Conservation (phyloP, 768 basidiomycete species). For the Suillus bovinus region DNA sequence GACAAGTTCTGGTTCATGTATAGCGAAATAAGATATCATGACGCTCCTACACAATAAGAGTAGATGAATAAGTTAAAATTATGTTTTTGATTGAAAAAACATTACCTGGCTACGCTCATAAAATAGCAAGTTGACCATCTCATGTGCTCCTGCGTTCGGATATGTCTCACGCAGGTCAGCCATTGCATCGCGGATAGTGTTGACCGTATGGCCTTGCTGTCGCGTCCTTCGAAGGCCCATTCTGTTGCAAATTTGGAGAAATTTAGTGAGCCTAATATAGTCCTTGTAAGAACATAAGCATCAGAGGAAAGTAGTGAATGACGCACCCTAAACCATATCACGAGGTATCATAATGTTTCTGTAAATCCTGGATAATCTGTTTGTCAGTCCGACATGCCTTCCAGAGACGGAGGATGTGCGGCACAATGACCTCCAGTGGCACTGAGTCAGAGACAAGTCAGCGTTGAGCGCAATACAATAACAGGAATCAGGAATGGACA, state of each 20-base stretch:
- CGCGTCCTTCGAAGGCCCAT: slow-evolving; percentile 22
- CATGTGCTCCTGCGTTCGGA: slow-evolving; percentile 28
- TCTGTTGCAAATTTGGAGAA: slow-evolving; percentile 10
- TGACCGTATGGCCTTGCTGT: slow-evolving; percentile 22
- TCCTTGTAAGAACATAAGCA: neutral
- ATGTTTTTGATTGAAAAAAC: too few species aligned
- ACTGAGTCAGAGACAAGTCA: neutral
- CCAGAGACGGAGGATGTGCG: slow-evolving; percentile 1
- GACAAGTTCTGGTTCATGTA: slow-evolving; percentile 25
- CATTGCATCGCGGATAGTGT: slow-evolving; percentile 22
- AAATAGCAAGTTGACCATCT: slow-evolving; percentile 24
- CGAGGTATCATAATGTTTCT: neutral
- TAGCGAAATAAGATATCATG: slow-evolving; percentile 5
- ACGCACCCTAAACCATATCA: slow-evolving; percentile 1
- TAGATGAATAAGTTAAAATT: neutral
- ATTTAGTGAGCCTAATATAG: slow-evolving; percentile 4
- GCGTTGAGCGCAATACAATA: neutral
- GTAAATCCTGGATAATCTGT: neutral
- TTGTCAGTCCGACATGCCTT: neutral
- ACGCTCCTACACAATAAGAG: neutral
- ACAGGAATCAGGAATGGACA: neutral
- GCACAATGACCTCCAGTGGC: neutral
- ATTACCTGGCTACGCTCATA: slow-evolving; percentile 17
- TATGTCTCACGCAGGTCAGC: slow-evolving; percentile 20
- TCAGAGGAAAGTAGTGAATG: neutral